Evolutionary conservation across 306 rosid species (phyloP), one percentile per base, ranked within the genome.

Genomic region (Dryas octopetala): DNA sequence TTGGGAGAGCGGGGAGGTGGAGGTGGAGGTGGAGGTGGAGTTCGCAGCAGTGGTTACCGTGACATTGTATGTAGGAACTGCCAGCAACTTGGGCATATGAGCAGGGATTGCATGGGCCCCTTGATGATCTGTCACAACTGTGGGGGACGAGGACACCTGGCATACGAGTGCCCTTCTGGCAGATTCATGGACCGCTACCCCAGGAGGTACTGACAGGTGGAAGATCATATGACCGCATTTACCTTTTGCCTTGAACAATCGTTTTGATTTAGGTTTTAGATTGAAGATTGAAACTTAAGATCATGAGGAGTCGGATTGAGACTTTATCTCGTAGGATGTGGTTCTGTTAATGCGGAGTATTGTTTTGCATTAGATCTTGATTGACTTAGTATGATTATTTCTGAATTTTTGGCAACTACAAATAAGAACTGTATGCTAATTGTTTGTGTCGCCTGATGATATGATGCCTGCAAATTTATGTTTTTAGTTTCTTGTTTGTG

Each of bases 81-180:
- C 77, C 96, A 95, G 75, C 99, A 92, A 76, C 75, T 90, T 68
- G 97, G 97, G 55, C 99, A 95, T 82, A 86, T 90, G 93, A 95
- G 99, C 78, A 85, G 99, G 84, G 99, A 95, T 74, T 95, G 99
- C 84, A 85, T 95, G 97, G 97, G 97, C 11, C 96, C 97, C 71
- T 83, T 90, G 88, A 86, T 90, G 97, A 87, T 91, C 68, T 95
- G 98, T 74, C 98, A 95, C 82, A 95, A 95, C 74, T 95, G 98
- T 52, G 98, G 98, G 50, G 98, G 98, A 11, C 93, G 98, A 23
- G 98, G 98, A 26, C 98, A 95, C 80, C 71, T 95, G 32, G 98
- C 98, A 15, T 95, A 90, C 8, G 98, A 95, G 85, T 95, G 98
- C 79, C 98, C 98, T 69, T 95, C 98, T 0, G 98, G 96, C 49